Percentiles rank a stretch among this genome's conserved stretches.
Conservation (phyloP, 768 basidiomycete species). For the Dendrothele bispora region DNA sequence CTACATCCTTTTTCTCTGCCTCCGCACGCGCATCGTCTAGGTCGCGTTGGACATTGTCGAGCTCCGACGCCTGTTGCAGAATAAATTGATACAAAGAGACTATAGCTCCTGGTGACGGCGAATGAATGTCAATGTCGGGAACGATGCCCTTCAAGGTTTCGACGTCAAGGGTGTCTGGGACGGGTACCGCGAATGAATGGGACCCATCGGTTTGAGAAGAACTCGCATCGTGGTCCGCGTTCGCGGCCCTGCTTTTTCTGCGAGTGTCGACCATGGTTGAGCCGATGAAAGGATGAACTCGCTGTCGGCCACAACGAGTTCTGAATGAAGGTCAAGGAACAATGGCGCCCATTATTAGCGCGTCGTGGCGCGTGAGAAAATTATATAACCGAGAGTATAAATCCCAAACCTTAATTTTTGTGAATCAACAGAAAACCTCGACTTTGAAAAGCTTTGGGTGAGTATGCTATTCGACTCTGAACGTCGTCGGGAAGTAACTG, state of each 20-base stretch:
- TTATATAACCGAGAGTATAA: no score
- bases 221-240: constrained; percentile 29
- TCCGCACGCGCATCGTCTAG: constrained; percentile 72
- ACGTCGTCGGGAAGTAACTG: background rate
- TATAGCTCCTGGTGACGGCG: constrained; percentile 60
- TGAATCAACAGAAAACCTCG: constrained; percentile 40
- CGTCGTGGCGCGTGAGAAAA: no score
- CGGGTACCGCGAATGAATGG: constrained; percentile 37
- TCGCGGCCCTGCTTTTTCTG: constrained; percentile 58
- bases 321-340: constrained; percentile 21
- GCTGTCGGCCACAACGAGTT: constrained; percentile 36
- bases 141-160: constrained; percentile 59
- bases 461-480: constrained; percentile 17
- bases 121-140: constrained; percentile 57
- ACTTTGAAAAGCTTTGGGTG: constrained; percentile 40
- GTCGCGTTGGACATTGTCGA: constrained; percentile 58
- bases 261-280: constrained; percentile 40
- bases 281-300: constrained; percentile 24
- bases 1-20: constrained; percentile 70
- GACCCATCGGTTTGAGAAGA: constrained; percentile 33
- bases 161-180: constrained; percentile 70
- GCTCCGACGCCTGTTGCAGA: constrained; percentile 52
- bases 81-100: constrained; percentile 63
- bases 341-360: no score
- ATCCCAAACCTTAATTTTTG: constrained; percentile 42